These are phyloP conservation scores for Candolleomyces aberdarensis DNA, from an alignment of 768 basidiomycete species.

Conservation along the genomic window DNA sequence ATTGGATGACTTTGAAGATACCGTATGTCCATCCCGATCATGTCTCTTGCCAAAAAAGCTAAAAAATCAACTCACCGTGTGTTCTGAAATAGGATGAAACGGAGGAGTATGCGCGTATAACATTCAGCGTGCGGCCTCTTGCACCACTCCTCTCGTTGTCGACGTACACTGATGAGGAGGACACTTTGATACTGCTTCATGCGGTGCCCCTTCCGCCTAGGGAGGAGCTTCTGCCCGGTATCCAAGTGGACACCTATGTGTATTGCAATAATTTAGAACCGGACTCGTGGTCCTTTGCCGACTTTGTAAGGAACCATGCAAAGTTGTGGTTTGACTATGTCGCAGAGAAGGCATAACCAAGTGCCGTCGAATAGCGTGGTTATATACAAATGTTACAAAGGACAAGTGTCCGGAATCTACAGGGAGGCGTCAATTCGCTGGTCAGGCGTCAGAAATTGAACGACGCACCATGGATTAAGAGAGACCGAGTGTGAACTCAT, in stretches of 20 bases:
- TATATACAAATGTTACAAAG: no score
- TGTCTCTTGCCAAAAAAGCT: background rate
- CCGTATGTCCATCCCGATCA: slow-evolving; percentile 27
- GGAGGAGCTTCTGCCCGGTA: slow-evolving; percentile 27
- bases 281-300: slow-evolving; percentile 76
- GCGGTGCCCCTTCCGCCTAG: slow-evolving; percentile 39
- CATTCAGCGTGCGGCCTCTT: slow-evolving; percentile 56
- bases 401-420: no score
- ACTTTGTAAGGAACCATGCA: slow-evolving; percentile 73
- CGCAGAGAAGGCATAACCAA: background rate
- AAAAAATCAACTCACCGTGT: slow-evolving; percentile 13
- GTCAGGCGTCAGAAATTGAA: no score
- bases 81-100: background rate
- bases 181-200: slow-evolving; percentile 35
- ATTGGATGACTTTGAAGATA: slow-evolving; percentile 82
- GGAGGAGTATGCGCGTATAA: slow-evolving; percentile 70
- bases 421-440: no score
- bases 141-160: slow-evolving; percentile 32
- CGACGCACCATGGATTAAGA: no score
- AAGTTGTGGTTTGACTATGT: slow-evolving; percentile 60
- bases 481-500: background rate
- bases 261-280: slow-evolving; percentile 55
- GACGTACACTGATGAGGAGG: slow-evolving; percentile 18
- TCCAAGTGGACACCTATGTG: slow-evolving; percentile 69
- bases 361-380: no score